Percentiles rank a stretch among this genome's conserved stretches.
Evolutionary conservation across 2,329 filamentous ascomycete genomes (phyloP).

Genomic region (Nemania diffusa): DNA sequence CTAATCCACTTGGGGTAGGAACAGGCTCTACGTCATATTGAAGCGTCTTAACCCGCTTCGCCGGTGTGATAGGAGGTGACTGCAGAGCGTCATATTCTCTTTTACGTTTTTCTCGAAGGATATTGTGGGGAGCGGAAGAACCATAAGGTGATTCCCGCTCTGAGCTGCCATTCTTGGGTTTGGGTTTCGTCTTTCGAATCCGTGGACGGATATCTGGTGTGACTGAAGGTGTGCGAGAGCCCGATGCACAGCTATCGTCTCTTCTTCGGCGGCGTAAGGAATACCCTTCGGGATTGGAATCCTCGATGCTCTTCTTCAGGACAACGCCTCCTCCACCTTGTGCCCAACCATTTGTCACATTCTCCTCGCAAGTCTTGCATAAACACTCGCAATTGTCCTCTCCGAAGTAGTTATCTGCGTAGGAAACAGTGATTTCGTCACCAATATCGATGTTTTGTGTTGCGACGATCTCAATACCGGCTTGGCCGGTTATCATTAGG

Average conservation of each 20-base stretch:
- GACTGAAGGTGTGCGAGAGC: slow-evolving; percentile 67
- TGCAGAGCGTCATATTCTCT: slow-evolving; percentile 57
- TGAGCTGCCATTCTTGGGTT: slow-evolving; percentile 49
- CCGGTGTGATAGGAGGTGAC: slow-evolving; percentile 66
- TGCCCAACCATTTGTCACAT: slow-evolving; percentile 84
- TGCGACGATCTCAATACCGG: slow-evolving; percentile 92
- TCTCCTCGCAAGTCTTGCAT: slow-evolving; percentile 85
- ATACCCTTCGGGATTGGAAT: slow-evolving; percentile 60
- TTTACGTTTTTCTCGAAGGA: slow-evolving; percentile 54
- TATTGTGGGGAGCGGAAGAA: slow-evolving; percentile 47
- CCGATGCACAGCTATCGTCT: slow-evolving; percentile 60
- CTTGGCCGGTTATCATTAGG: slow-evolving; percentile 82
- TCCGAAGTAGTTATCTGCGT: slow-evolving; percentile 96
- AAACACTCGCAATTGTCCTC: slow-evolving; percentile 94
- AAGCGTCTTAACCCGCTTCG: slow-evolving; percentile 59
- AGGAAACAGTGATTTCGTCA: slow-evolving; percentile 96
- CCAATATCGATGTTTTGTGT: slow-evolving; percentile 82
- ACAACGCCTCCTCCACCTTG: slow-evolving; percentile 59
- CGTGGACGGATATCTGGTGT: slow-evolving; percentile 66
- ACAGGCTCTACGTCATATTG: slow-evolving; percentile 48
- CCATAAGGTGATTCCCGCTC: slow-evolving; percentile 52
- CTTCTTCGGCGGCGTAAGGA: slow-evolving; percentile 65
- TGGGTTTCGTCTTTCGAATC: slow-evolving; percentile 55
- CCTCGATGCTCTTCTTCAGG: slow-evolving; percentile 65
- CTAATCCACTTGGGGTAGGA: slow-evolving; percentile 46